These are phyloP conservation scores for Salix viminalis DNA, from an alignment of 345 rosid species.

Conservation along the genomic window DNA sequence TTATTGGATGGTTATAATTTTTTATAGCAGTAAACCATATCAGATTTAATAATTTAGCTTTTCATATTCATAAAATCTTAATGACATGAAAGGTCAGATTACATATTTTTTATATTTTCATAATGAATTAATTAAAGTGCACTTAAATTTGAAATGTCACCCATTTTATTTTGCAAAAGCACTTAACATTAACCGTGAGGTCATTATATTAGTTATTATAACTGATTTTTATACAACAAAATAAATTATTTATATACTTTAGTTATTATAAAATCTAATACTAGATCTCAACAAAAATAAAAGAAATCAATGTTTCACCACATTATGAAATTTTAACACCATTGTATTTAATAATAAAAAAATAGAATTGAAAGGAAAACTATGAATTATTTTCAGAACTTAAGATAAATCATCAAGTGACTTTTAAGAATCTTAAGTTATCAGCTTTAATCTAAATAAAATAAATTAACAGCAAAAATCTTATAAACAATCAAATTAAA, in stretches of 20 bases:
- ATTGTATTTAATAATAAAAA: neutral
- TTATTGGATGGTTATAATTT: too few species aligned
- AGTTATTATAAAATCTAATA: neutral
- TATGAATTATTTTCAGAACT: neutral
- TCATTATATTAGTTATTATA: too few species aligned
- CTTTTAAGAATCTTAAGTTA: neutral
- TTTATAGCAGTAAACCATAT: too few species aligned
- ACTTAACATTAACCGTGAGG: too few species aligned
- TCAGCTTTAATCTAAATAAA: neutral
- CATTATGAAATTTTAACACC: neutral
- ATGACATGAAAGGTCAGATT: too few species aligned
- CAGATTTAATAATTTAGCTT: too few species aligned
- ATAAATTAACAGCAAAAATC: too few species aligned
- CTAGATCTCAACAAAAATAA: neutral
- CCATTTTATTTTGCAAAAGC: too few species aligned
- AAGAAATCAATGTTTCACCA: neutral
- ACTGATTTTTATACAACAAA: neutral
- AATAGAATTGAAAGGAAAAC: neutral
- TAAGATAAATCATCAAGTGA: neutral
- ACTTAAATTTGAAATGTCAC: too few species aligned
- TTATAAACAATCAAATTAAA: neutral
- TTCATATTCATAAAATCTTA: too few species aligned
- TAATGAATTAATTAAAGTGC: too few species aligned
- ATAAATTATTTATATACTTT: neutral
- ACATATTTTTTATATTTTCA: too few species aligned